These are phyloP conservation scores for Yarrowia bubula DNA, from an alignment of 805 yeast species.

Conservation along the genomic window DNA sequence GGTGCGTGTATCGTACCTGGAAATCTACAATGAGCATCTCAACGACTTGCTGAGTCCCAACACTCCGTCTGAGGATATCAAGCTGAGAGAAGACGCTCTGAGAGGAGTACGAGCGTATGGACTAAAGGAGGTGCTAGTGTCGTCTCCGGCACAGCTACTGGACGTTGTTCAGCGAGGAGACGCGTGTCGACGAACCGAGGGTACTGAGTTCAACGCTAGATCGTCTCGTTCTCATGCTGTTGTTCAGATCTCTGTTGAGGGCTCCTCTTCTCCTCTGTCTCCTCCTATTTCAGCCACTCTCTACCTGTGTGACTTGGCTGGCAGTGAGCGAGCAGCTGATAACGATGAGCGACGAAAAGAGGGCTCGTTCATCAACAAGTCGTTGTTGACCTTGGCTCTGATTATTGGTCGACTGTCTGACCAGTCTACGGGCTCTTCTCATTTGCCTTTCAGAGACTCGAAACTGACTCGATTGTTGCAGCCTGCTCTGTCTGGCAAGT, in stretches of 20 bases:
- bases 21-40: constrained; percentile 70
- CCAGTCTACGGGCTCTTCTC: constrained; percentile 46
- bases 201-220: constrained; percentile 84
- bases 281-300: constrained; percentile 53
- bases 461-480: constrained; percentile 86
- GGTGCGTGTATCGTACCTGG: constrained; percentile 64
- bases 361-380: constrained; percentile 90
- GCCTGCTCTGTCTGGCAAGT: constrained; percentile 86
- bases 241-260: constrained; percentile 60
- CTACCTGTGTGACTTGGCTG: constrained; percentile 92
- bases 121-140: constrained; percentile 59
- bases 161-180: constrained; percentile 67
- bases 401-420: constrained; percentile 79
- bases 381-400: constrained; percentile 83
- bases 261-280: constrained; percentile 40
- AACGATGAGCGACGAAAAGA: constrained; percentile 83
- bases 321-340: constrained; percentile 83
- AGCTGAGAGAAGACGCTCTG: constrained; percentile 70
- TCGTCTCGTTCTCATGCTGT: constrained; percentile 93
- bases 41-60: constrained; percentile 52
- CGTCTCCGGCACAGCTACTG: constrained; percentile 58
- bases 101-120: constrained; percentile 77
- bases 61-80: constrained; percentile 52
- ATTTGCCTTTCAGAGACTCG: constrained; percentile 91
- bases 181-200: constrained; percentile 69